Conservation (phyloP, 345 rosid species). For the Eucalyptus fibrosa region DNA sequence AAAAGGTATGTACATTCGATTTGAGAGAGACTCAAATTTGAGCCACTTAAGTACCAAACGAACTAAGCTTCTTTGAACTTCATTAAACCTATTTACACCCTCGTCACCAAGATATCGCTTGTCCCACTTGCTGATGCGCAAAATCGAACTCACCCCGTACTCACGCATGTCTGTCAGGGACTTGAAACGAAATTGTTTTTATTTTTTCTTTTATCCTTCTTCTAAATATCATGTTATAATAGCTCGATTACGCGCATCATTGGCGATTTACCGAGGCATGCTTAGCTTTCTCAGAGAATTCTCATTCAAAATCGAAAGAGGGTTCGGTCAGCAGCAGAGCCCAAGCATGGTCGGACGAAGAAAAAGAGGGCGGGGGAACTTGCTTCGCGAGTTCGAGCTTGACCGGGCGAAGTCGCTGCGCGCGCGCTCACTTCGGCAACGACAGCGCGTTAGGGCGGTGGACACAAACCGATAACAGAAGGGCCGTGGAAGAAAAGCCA, state of each 20-base stretch:
- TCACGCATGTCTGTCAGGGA: background rate
- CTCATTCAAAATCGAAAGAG: background rate
- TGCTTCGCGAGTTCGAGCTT: too few relatives aligned
- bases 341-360: background rate
- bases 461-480: too few relatives aligned
- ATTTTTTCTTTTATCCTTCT: background rate
- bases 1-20: background rate
- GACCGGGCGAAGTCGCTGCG: too few relatives aligned
- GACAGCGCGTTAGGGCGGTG: too few relatives aligned
- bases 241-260: background rate
- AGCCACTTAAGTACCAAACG: background rate
- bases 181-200: background rate
- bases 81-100: background rate
- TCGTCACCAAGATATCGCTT: background rate
- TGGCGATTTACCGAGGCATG: background rate
- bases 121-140: background rate
- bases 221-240: background rate
- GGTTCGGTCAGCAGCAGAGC: too few relatives aligned
- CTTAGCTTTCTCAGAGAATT: background rate
- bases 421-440: too few relatives aligned
- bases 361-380: background rate
- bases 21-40: background rate
- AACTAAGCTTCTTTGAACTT: background rate
- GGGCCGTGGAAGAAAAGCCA: background rate
- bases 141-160: background rate